These are phyloP conservation scores for Millerozyma miso DNA, from an alignment of 805 yeast genomes.

Conservation along the genomic window DNA sequence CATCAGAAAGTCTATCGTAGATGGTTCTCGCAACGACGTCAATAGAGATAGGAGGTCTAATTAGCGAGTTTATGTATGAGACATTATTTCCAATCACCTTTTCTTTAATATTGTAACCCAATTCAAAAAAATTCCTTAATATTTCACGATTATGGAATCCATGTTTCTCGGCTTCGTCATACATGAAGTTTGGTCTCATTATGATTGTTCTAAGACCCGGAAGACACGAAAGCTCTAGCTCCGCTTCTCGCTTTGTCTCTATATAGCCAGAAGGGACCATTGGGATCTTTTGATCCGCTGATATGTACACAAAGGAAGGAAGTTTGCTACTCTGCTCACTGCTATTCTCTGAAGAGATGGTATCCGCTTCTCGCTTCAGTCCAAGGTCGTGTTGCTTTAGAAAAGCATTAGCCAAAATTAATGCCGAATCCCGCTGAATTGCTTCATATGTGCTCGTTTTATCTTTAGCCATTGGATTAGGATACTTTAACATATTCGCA, in stretches of 20 bases:
- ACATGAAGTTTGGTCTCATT: slow-evolving; percentile 82
- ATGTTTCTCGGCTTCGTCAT: slow-evolving; percentile 42
- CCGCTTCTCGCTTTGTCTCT: slow-evolving; percentile 74
- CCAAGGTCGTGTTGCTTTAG: background rate
- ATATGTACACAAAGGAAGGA: slow-evolving; percentile 61
- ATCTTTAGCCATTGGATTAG: slow-evolving; percentile 59
- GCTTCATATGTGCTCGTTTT: slow-evolving; percentile 51
- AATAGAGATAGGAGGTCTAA: slow-evolving; percentile 63
- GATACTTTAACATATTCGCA: slow-evolving; percentile 37
- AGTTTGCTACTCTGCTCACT: background rate
- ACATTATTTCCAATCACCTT: slow-evolving; percentile 34
- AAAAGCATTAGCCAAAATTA: slow-evolving; percentile 56
- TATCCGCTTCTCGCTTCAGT: slow-evolving; percentile 24
- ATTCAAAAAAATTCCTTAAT: slow-evolving; percentile 39
- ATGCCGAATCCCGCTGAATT: slow-evolving; percentile 67
- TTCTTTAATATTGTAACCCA: slow-evolving; percentile 43
- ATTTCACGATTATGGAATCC: slow-evolving; percentile 32
- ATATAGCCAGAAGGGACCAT: slow-evolving; percentile 69
- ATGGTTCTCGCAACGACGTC: slow-evolving; percentile 62
- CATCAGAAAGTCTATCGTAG: slow-evolving; percentile 51
- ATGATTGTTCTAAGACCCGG: slow-evolving; percentile 53
- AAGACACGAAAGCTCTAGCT: slow-evolving; percentile 48
- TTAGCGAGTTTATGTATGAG: slow-evolving; percentile 39
- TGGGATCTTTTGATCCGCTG: slow-evolving; percentile 74
- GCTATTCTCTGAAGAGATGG: background rate